Evolutionary conservation across 2,329 filamentous ascomycete genomes (phyloP).

Genomic region (Diaporthe longicolla): DNA sequence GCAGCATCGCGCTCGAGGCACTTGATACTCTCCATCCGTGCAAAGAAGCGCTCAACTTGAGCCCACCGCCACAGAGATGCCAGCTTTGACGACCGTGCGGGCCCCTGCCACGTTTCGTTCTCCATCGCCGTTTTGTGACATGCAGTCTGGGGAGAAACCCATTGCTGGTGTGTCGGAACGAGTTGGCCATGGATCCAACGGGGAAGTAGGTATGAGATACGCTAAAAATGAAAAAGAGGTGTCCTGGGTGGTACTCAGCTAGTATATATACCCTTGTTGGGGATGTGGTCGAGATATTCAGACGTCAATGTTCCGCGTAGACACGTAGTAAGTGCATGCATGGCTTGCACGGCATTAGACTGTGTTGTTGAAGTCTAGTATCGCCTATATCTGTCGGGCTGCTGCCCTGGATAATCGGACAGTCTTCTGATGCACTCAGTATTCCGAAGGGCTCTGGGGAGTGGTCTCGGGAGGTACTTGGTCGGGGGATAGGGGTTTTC

Average conservation of each 20-base stretch:
- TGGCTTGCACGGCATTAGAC: background rate
- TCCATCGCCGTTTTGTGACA: conserved; percentile 9
- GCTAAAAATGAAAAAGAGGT: background rate
- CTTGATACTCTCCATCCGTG: background rate
- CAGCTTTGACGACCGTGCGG: conserved; percentile 20
- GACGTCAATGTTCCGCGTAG: background rate
- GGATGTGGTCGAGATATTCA: background rate
- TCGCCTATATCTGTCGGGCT: background rate
- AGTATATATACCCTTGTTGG: conserved; percentile 15
- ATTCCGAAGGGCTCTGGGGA: background rate
- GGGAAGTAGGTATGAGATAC: conserved; percentile 17
- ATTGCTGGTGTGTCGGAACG: background rate
- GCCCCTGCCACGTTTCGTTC: conserved; percentile 4
- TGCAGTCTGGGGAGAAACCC: background rate
- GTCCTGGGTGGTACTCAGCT: background rate
- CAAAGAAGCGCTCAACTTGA: conserved; percentile 5
- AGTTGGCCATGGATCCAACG: background rate
- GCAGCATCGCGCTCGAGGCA: background rate
- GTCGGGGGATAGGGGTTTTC: background rate
- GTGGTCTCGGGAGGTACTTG: conserved; percentile 15
- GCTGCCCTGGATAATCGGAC: background rate
- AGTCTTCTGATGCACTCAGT: too few species aligned
- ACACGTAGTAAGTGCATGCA: conserved; percentile 23
- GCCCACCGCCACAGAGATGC: conserved; percentile 8
- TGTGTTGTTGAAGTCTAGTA: background rate